phyloP scores from a whole-genome alignment of 2,329 filamentous ascomycete genomes.

The Colletotrichum sp. region DNA sequence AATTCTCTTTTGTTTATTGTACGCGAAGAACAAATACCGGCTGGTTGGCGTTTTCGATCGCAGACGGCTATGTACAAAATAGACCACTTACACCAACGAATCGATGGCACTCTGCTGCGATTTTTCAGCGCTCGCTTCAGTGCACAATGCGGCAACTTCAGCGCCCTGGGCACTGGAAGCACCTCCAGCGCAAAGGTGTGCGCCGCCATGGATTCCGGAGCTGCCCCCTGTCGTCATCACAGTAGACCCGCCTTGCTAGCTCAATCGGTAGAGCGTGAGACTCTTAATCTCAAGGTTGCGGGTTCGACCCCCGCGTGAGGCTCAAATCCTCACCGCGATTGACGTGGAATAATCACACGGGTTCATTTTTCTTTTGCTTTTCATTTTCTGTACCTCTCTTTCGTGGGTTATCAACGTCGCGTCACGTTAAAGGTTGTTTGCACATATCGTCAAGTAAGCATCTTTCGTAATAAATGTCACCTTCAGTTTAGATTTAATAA shows the following conservation, averaged over 20 bases:
- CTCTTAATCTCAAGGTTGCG: constrained; percentile 53
- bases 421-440: background rate
- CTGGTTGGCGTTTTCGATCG: background rate
- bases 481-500: fast-evolving
- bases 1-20: background rate
- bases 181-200: background rate
- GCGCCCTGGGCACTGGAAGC: background rate
- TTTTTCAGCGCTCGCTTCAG: background rate
- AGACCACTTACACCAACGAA: background rate
- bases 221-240: background rate
- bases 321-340: constrained; percentile 24
- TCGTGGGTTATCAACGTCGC: background rate
- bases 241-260: constrained; percentile 49
- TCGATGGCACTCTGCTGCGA: background rate
- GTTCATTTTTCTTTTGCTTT: background rate
- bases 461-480: fast-evolving
- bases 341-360: background rate
- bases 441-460: fast-evolving
- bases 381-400: background rate
- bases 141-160: background rate
- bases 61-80: background rate
- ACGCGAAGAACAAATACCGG: background rate
- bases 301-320: constrained; percentile 29
- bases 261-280: constrained; percentile 79
- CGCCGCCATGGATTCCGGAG: background rate